Percentiles rank a stretch among this genome's conserved stretches.
Conservation (phyloP, 2,329 filamentous ascomycete species). For the Chrysoporthe deuterocubensis region DNA sequence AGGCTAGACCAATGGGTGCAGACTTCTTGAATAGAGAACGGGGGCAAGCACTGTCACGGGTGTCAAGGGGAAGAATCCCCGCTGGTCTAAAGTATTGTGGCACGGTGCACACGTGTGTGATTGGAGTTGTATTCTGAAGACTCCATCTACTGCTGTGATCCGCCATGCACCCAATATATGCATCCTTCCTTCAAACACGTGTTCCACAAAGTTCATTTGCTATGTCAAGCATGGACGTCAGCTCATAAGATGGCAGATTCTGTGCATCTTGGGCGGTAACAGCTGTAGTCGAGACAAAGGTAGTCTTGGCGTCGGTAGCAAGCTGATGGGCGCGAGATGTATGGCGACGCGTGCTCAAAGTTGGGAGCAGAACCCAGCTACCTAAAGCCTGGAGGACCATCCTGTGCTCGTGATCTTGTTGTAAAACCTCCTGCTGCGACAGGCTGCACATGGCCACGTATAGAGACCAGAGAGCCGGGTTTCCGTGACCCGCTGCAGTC, state of each 20-base stretch:
- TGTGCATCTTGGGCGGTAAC: background rate
- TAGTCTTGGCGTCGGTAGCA: no score
- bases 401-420: background rate
- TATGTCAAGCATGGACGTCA: background rate
- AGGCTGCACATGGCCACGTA: background rate
- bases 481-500: background rate
- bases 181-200: background rate
- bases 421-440: background rate
- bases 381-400: background rate
- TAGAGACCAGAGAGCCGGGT: background rate
- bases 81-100: no score
- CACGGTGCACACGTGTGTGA: background rate
- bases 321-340: background rate
- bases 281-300: no score
- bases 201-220: background rate
- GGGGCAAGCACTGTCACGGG: background rate
- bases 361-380: background rate
- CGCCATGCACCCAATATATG: background rate
- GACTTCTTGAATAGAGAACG: conserved; percentile 11
- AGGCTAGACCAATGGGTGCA: conserved; percentile 27
- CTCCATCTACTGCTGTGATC: background rate
- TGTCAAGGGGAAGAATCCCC: no score
- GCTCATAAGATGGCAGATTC: background rate
- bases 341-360: background rate
- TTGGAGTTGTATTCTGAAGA: background rate